Percentiles rank a stretch among this genome's conserved stretches.
Conservation (phyloP, 2,329 filamentous ascomycete genomes). For the Plenodomus lindquistii region DNA sequence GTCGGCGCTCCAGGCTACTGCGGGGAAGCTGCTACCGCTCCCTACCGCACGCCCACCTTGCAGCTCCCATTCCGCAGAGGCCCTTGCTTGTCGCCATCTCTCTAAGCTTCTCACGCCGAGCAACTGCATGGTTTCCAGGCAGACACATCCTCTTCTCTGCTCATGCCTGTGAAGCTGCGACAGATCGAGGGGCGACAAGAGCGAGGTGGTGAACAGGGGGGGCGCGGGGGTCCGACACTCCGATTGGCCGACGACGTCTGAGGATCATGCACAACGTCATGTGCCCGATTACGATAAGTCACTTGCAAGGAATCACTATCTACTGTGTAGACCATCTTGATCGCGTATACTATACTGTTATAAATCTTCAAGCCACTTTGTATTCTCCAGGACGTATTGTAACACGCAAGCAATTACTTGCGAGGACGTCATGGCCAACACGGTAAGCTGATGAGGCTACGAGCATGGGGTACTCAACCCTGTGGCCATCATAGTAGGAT, state of each 20-base stretch:
- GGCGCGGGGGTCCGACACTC: conserved; percentile 7
- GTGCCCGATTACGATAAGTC: not conserved
- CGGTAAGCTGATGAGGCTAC: too few species aligned
- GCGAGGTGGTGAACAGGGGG: not conserved
- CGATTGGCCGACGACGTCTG: conserved; percentile 8
- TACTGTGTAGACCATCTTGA: too few species aligned
- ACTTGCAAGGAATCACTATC: conserved; percentile 1
- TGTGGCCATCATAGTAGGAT: too few species aligned
- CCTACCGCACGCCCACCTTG: conserved; percentile 5
- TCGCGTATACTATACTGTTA: too few species aligned
- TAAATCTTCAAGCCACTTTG: too few species aligned
- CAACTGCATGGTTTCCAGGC: not conserved
- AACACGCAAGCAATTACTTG: too few species aligned
- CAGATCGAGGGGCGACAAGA: too few species aligned
- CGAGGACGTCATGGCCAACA: too few species aligned
- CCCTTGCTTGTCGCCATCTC: not conserved
- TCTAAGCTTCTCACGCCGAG: not conserved
- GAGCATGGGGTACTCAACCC: too few species aligned
- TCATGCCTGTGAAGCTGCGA: not conserved
- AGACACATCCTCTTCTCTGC: not conserved
- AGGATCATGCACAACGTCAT: not conserved
- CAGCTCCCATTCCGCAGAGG: conserved; percentile 8
- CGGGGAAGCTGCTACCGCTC: conserved; percentile 10
- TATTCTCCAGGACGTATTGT: too few species aligned
- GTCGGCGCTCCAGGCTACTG: conserved; percentile 14